Base-by-base conservation (phyloP, 192 early-diverging fungal genomes). In the Phycomyces blakesleeanus region DNA sequence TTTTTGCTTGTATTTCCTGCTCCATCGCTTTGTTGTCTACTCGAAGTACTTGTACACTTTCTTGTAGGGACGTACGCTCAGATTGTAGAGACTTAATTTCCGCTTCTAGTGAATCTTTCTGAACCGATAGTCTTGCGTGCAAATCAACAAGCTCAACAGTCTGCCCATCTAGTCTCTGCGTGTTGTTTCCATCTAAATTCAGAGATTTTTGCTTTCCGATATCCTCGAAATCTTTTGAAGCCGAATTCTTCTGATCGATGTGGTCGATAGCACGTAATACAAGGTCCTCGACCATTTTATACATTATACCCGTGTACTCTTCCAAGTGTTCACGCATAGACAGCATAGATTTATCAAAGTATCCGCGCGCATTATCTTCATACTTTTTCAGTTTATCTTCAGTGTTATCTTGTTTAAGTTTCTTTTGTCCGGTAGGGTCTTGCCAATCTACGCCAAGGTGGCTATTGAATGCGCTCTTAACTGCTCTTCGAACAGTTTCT, bases 261-360 rank as follows among this genome's bases (percentile, higher is more conserved):
- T 73, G 71, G 21, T 73, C 60, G 3, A 73, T 18, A 3, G 71
- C 61, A n/a, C 55, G 55, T 24, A 73, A 38, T 11, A 73, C 54
- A 14, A 73, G 29, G 16, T 56, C 56, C 25, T 73, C 71, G 11
- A 67, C 50, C 71, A 73, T 73, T 29, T 59, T 62, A n/a, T 73
- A 73, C 61, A 66, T 50, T 4, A 66, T 65, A 10, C 60, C 65
- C 22, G 71, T 73, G 12, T 63, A 67, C 0, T 73, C 71, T 22
- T 67, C 60, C 9, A 73, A 34, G 47, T 73, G 65, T 1, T 47
- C 49, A 24, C 66, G 60, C 61, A 73, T 67, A 11, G 52, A 55
- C 11, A 42, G 25, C 64, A 73, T 67, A 0, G 65, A 62, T 10
- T 63, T 61, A 20, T 73, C 71, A 40, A 73, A 41, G 50, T 67